Conservation (phyloP, 1,139 yeast genomes). For the Pichia sp. region DNA sequence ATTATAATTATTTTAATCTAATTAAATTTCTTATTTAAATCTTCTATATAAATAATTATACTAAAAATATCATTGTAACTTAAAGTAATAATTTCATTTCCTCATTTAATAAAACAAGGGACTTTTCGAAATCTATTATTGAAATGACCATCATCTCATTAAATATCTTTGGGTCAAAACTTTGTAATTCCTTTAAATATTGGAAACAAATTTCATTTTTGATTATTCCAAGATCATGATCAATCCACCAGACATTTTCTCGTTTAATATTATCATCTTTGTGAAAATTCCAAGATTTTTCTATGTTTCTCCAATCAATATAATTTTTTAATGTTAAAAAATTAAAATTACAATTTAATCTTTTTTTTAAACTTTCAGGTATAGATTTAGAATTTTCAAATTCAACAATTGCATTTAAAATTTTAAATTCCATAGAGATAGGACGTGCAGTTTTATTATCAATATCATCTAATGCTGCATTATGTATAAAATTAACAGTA, state of each 20-base stretch:
- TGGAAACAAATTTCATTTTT: constrained; percentile 16
- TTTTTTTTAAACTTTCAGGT: neutral
- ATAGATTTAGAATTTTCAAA: constrained; percentile 20
- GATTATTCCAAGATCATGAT: constrained; percentile 3
- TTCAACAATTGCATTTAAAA: constrained; percentile 18
- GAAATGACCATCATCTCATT: constrained; percentile 9
- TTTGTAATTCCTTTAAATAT: constrained; percentile 12
- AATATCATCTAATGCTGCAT: constrained; percentile 18
- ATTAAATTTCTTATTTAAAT: too few relatives aligned
- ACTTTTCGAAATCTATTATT: constrained; percentile 19
- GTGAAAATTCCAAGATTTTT: constrained; percentile 5
- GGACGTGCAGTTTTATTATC: constrained; percentile 8
- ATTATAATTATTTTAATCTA: too few relatives aligned
- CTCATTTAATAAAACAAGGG: constrained; percentile 17
- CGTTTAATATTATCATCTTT: neutral
- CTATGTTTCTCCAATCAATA: constrained; percentile 11
- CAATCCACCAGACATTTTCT: constrained; percentile 9
- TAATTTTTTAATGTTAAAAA: constrained; percentile 7
- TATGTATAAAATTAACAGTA: constrained; percentile 24
- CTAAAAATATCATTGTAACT: neutral
- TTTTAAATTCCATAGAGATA: constrained; percentile 10
- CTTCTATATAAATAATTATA: too few relatives aligned
- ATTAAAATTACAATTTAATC: constrained; percentile 5
- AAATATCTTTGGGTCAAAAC: constrained; percentile 4
- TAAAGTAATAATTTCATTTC: constrained; percentile 14